Percentiles rank a stretch among this genome's conserved stretches.
Evolutionary conservation across 495 filamentous ascomycete species (phyloP).

Genomic region (Aspergillus taichungensis): DNA sequence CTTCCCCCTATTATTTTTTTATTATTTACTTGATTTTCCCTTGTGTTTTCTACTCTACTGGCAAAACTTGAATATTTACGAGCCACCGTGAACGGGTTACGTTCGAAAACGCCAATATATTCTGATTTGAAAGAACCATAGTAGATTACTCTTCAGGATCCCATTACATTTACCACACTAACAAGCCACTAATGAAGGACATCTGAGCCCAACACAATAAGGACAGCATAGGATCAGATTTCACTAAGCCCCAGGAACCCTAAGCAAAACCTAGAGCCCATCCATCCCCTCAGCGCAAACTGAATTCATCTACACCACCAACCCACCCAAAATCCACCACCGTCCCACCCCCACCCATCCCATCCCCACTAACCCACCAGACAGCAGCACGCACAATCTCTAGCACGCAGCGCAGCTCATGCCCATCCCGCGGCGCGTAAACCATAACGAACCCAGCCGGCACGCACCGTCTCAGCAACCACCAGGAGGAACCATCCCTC

Average conservation of each 20-base stretch:
- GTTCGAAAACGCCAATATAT: background rate
- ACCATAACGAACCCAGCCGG: conserved; percentile 70
- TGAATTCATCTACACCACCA: background rate
- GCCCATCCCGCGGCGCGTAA: conserved; percentile 62
- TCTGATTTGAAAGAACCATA: background rate
- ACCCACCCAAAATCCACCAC: conserved; percentile 2
- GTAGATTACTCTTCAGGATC: no score
- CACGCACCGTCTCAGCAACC: conserved; percentile 43
- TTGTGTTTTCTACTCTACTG: conserved; percentile 1
- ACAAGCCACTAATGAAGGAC: no score
- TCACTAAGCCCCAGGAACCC: no score
- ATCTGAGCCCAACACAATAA: no score
- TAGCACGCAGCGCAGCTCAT: conserved; percentile 55
- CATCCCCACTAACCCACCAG: conserved; percentile 52
- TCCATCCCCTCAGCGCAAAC: no score
- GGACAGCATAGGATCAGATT: no score
- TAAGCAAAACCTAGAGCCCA: no score
- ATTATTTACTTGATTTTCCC: background rate
- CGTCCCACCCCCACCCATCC: conserved; percentile 10
- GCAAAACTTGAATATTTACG: background rate
- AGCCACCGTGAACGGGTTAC: background rate
- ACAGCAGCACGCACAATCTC: conserved; percentile 63
- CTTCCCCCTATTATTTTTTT: background rate
- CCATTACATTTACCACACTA: no score
- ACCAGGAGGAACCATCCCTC: conserved; percentile 38